These are phyloP conservation scores for Pyricularia grisea DNA, from an alignment of 2,329 filamentous ascomycete species.

Conservation along the genomic window DNA sequence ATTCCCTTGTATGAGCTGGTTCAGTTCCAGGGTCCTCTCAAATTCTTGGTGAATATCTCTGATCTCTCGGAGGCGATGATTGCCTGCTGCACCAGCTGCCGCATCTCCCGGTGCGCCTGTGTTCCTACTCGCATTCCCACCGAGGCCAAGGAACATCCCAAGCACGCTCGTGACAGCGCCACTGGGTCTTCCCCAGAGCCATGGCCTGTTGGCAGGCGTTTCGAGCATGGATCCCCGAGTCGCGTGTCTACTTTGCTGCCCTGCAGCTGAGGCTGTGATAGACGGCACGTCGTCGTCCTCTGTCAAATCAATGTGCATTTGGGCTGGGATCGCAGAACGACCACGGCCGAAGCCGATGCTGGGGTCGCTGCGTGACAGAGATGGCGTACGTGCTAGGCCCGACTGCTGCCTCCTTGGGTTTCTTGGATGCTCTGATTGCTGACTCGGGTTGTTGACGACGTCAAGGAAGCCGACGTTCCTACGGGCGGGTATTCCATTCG, in stretches of 20 bases:
- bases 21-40: not conserved
- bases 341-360: constrained; percentile 18
- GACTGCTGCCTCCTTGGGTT: constrained; percentile 33
- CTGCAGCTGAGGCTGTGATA: not conserved
- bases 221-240: constrained; percentile 16
- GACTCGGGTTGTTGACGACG: not conserved
- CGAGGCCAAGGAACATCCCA: not conserved
- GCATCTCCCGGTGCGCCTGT: not conserved
- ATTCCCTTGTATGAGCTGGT: constrained; percentile 14
- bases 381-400: constrained; percentile 29
- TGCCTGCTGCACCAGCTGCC: not conserved
- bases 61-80: not conserved
- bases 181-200: not conserved
- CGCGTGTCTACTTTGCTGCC: not conserved
- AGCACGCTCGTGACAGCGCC: not conserved
- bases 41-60: not conserved
- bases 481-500: not conserved
- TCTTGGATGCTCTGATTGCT: constrained; percentile 21
- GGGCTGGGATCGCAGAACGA: constrained; percentile 15
- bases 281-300: constrained; percentile 19
- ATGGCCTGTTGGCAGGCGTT: constrained; percentile 12
- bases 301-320: constrained; percentile 40
- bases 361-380: constrained; percentile 33
- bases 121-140: not conserved
- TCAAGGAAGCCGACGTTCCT: constrained; percentile 3